These are phyloP conservation scores for Hyaloscypha hepaticicola DNA, from an alignment of 495 filamentous ascomycete species.

Conservation along the genomic window DNA sequence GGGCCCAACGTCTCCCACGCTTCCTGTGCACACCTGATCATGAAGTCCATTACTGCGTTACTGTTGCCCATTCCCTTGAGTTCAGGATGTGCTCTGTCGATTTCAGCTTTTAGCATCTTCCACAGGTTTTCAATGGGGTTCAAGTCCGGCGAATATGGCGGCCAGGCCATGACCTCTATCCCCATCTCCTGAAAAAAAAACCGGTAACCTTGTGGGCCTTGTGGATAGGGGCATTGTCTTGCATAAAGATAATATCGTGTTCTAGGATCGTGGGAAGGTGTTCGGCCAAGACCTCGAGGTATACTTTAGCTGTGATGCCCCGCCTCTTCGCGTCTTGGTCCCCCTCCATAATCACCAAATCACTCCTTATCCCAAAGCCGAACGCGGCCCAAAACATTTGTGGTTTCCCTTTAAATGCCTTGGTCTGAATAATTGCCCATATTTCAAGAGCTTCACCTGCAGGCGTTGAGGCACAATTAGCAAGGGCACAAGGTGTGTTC, in stretches of 20 bases:
- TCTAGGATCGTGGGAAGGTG: constrained; percentile 5
- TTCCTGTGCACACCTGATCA: constrained; percentile 7
- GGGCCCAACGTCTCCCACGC: too few species aligned
- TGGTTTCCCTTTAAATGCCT: background rate
- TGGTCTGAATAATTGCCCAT: background rate
- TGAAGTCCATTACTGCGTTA: background rate
- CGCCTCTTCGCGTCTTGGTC: background rate
- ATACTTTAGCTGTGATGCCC: constrained; percentile 6
- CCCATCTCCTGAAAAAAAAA: constrained; percentile 2
- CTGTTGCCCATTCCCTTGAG: constrained; percentile 9
- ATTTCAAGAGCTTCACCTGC: too few species aligned
- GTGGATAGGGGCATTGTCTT: constrained; percentile 5
- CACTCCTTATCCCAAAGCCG: background rate
- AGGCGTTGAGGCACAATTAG: background rate
- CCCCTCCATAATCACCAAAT: background rate
- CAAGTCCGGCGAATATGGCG: constrained; percentile 16
- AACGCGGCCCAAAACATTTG: background rate
- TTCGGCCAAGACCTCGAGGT: constrained; percentile 17
- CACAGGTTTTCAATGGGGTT: constrained; percentile 18
- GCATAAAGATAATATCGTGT: constrained; percentile 13
- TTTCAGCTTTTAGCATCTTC: constrained; percentile 18
- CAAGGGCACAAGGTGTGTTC: background rate
- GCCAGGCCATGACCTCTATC: constrained; percentile 12
- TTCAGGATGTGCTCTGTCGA: constrained; percentile 12
- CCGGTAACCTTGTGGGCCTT: background rate